Evolutionary conservation across 2,329 filamentous ascomycete genomes (phyloP).

Genomic region (Cercospora canescens): DNA sequence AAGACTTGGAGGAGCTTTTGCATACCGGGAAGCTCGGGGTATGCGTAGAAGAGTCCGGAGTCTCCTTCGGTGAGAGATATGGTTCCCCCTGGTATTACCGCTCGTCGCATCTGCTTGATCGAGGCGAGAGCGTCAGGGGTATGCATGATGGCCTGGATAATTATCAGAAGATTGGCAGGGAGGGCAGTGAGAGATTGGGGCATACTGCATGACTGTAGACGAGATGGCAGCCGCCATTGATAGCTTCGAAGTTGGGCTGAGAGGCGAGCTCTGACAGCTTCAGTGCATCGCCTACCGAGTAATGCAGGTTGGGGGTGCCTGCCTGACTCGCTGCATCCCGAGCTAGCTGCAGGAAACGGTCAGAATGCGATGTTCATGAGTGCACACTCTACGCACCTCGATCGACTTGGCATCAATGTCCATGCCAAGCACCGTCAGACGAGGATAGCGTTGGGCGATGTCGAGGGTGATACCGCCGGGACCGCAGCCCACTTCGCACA

Average conservation of each 20-base stretch:
- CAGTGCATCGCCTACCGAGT: slow-evolving; percentile 14
- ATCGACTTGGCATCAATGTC: slow-evolving; percentile 19
- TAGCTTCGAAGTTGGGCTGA: not conserved
- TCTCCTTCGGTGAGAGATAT: slow-evolving; percentile 14
- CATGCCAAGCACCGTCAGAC: slow-evolving; percentile 13
- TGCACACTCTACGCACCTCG: not conserved
- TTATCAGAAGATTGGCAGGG: not conserved
- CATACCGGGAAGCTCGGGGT: slow-evolving; percentile 12
- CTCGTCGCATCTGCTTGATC: slow-evolving; percentile 3
- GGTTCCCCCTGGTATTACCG: slow-evolving; percentile 5
- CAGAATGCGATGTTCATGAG: not conserved
- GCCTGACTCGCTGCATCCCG: slow-evolving; percentile 5
- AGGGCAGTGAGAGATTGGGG: not conserved
- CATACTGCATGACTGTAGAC: slow-evolving; percentile 16
- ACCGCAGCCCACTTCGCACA: slow-evolving; percentile 18
- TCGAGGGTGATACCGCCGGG: slow-evolving; percentile 18
- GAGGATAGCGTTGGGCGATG: slow-evolving; percentile 15
- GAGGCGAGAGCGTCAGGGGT: slow-evolving; percentile 7
- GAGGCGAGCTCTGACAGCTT: not conserved
- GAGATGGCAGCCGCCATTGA: slow-evolving; percentile 11
- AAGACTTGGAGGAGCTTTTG: slow-evolving; percentile 13
- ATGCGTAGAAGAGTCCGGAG: slow-evolving; percentile 17
- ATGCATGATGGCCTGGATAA: slow-evolving; percentile 16
- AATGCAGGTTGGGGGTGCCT: slow-evolving; percentile 4
- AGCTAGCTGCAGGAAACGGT: slow-evolving; percentile 3